Evolutionary conservation across 345 rosid species (phyloP).

Genomic region (Brassica juncea): DNA sequence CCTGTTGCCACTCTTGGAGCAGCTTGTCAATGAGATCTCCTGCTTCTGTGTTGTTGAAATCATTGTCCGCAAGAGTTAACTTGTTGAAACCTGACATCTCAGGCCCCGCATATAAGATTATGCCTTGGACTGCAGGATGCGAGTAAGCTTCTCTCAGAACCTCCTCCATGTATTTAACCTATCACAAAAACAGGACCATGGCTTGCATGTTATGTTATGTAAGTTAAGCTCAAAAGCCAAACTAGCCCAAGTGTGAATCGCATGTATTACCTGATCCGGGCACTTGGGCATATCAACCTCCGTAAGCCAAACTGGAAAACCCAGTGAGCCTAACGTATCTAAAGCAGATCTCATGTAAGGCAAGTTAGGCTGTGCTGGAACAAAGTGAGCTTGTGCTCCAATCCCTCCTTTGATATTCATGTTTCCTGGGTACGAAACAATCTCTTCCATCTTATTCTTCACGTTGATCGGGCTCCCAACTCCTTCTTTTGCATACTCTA

Average conservation of each 20-base stretch:
- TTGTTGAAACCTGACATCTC: constrained; percentile 49
- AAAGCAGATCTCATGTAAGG: constrained; percentile 66
- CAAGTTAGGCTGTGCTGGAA: constrained; percentile 49
- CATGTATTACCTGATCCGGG: constrained; percentile 48
- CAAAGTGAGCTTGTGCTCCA: constrained; percentile 73
- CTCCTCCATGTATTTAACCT: constrained; percentile 56
- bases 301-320: constrained; percentile 77
- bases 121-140: constrained; percentile 67
- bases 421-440: constrained; percentile 59
- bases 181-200: neutral
- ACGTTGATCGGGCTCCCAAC: constrained; percentile 46
- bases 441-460: constrained; percentile 49
- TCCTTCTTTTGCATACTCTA: constrained; percentile 48
- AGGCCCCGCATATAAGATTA: constrained; percentile 61
- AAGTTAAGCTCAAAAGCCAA: constrained; percentile 12
- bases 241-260: neutral
- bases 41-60: constrained; percentile 50
- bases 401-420: constrained; percentile 48
- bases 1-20: constrained; percentile 51
- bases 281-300: constrained; percentile 54
- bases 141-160: constrained; percentile 64
- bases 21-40: constrained; percentile 70
- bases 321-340: constrained; percentile 56
- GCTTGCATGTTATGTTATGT: neutral
- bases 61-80: constrained; percentile 44